Evolutionary conservation across 2,329 filamentous ascomycete genomes (phyloP), one percentile per base, ranked within the genome.

Genomic region (Phyllosticta paracitricarpa): DNA sequence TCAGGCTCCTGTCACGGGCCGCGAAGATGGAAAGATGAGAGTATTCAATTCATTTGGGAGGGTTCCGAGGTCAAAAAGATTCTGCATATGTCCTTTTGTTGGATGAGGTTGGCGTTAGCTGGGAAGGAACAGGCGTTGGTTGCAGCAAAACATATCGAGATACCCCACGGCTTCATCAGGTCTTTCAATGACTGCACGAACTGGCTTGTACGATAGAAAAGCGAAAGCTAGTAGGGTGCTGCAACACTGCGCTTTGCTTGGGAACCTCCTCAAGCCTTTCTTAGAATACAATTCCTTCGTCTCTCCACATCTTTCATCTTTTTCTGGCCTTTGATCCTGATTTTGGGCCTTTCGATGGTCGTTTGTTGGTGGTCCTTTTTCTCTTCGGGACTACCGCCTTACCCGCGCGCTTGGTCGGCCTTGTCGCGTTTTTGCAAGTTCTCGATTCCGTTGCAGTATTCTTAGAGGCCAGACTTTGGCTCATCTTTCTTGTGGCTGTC

Each of bases 1-100:
- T 89, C 40, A 79, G 84, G 19, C 77, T 85, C 28, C 73, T 89
- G 10, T 60, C 60, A 12, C 54, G 65, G 33, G 59, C 59, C 35
- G 63, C 59, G 7, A 53, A 48, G 10, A 35, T 8, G 14, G 17
- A n/a, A 48, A n/a, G 40, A 54, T 30, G 35, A 51, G 28, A 28
- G 26, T 8, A 28, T 28, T 22, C 19, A 22, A 48, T 19, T 48
- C 40, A 48, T n/a, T 17, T n/a, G 40, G 40, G 40, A 48, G 17
- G 40, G n/a, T 17, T 17, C 17, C 40, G n/a, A 17, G 14, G 40
- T n/a, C 40, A 48, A 48, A 48, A 48, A 7, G 2, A 0, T 4
- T 48, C n/a, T 48, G 14, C 40, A n/a, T 48, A n/a, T 48, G 3
- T 19, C 40, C 40, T 48, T 48, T 48, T 10, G 14, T 48, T 48